phyloP scores from a whole-genome alignment of 441 rosid genomes.

The Viola pubescens region DNA sequence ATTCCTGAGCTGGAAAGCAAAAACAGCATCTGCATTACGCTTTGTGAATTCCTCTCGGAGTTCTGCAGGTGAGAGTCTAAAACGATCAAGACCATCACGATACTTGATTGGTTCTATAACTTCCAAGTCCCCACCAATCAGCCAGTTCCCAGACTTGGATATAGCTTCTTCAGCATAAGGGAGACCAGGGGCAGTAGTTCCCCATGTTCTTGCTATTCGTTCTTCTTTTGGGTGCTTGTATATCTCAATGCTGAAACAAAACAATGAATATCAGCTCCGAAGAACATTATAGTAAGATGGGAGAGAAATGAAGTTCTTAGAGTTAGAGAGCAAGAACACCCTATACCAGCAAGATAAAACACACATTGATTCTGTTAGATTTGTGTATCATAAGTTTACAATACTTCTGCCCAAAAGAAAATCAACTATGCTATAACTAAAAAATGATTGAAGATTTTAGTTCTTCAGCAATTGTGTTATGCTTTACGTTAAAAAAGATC shows the following conservation, averaged over 20 bases:
- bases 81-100: conserved; percentile 78
- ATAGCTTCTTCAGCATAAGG: conserved; percentile 76
- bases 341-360: no score
- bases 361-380: no score
- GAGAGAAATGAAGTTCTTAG: no score
- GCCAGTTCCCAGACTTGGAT: conserved; percentile 70
- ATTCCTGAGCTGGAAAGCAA: conserved; percentile 93
- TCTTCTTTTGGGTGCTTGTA: conserved; percentile 95
- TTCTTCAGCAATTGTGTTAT: background rate
- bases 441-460: no score
- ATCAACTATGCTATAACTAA: no score
- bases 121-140: conserved; percentile 86
- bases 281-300: no score
- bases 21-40: conserved; percentile 94
- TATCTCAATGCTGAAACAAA: conserved; percentile 62
- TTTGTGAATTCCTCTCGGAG: conserved; percentile 63
- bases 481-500: no score
- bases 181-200: conserved; percentile 78
- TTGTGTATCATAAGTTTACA: no score
- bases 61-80: conserved; percentile 67
- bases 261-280: background rate
- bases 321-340: no score
- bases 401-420: no score
- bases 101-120: conserved; percentile 77
- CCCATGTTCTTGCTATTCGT: conserved; percentile 91